A percentile compares a stretch with the other conserved stretches of the same genome.
phyloP scores from a whole-genome alignment of 108 stramenopile genomes.

The Nitzschia sp. region DNA sequence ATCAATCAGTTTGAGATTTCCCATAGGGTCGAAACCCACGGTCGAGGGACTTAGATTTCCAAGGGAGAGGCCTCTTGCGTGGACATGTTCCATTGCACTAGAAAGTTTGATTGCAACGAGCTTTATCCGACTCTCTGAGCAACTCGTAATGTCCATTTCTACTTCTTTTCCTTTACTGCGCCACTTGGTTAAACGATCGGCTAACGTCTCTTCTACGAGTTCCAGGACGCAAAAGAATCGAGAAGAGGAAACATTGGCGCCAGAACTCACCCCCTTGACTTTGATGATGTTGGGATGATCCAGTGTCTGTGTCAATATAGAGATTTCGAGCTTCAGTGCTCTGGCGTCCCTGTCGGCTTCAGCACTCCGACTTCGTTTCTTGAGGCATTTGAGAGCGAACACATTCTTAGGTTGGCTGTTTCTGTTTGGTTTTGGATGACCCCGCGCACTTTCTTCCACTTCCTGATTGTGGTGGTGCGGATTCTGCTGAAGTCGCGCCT shows the following conservation, averaged over 20 bases:
- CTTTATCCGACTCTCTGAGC: not conserved
- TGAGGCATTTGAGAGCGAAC: not conserved
- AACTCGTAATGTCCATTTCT: not conserved
- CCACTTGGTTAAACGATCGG: not conserved
- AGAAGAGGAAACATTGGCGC: not conserved
- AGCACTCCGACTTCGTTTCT: not conserved
- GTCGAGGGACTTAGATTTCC: not conserved
- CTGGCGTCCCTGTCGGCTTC: not conserved
- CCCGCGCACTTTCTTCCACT: not conserved
- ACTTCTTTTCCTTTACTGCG: not conserved
- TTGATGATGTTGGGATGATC: not conserved
- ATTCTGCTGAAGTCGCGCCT: no score
- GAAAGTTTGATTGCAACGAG: conserved; percentile 2
- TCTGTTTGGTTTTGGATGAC: no score
- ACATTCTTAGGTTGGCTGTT: no score
- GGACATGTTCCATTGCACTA: not conserved
- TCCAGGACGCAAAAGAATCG: not conserved
- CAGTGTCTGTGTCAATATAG: not conserved
- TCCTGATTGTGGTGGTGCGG: no score
- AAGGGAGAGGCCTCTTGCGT: not conserved
- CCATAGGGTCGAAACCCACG: not conserved
- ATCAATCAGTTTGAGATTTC: not conserved
- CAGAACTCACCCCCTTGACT: not conserved
- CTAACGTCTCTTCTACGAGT: not conserved
- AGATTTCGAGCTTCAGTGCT: not conserved